Conservation (phyloP, 164 flowering plant species). For the Magnolia officinalis region DNA sequence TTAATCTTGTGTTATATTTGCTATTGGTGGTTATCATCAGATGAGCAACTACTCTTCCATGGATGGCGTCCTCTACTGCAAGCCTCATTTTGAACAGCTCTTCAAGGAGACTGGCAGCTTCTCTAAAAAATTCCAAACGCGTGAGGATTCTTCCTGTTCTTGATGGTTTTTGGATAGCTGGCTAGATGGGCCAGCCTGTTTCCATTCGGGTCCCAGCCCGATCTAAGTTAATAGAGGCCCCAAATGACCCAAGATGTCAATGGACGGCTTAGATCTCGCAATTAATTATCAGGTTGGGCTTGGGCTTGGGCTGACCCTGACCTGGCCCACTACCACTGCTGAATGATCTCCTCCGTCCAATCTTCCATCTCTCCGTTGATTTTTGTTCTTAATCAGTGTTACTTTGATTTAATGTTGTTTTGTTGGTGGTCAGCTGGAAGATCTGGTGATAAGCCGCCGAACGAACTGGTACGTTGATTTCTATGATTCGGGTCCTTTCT, state of each 20-base stretch:
- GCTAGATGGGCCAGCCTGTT: too few species aligned
- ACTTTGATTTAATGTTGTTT: background rate
- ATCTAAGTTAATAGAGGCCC: too few species aligned
- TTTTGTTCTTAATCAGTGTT: background rate
- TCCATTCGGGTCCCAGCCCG: background rate
- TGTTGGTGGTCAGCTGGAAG: slow-evolving; percentile 27
- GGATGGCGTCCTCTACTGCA: slow-evolving; percentile 66
- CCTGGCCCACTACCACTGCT: background rate
- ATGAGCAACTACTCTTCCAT: slow-evolving; percentile 55
- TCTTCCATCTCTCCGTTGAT: background rate
- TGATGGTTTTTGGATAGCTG: background rate
- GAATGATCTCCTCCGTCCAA: background rate
- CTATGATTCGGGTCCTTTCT: background rate
- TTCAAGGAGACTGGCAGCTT: slow-evolving; percentile 48
- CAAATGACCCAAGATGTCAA: background rate
- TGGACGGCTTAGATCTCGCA: background rate
- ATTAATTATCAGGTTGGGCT: background rate
- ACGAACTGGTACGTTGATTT: slow-evolving; percentile 29
- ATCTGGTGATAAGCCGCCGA: slow-evolving; percentile 21
- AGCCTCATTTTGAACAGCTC: slow-evolving; percentile 64
- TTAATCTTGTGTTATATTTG: background rate
- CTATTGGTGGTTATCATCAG: slow-evolving; percentile 18
- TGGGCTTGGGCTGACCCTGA: background rate
- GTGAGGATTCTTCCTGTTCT: slow-evolving; percentile 17
- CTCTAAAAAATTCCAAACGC: slow-evolving; percentile 33